Base-by-base conservation (phyloP, 225 moss, liverwort and hornwort genomes). In the Sphagnum tenellum region DNA sequence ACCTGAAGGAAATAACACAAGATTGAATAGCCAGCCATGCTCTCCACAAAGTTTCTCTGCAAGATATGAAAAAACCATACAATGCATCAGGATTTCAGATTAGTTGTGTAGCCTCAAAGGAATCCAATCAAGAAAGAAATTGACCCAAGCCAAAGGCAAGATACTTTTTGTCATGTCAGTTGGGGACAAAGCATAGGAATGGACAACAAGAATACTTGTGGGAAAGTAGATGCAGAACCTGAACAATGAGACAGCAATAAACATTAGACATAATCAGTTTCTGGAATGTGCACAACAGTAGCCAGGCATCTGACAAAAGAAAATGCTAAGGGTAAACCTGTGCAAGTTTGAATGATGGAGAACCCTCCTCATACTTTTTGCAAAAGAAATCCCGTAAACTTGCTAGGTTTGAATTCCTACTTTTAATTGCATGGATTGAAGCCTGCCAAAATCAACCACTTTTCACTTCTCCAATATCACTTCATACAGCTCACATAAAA, bases 1-100 rank as follows among this genome's bases (percentile, higher is more conserved):
- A 98, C 96, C 90, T 98, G 96, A 72, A 98, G 96, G 65, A 92
- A 81, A 59, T 98, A 98, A 72, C 92, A 92, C 56, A 98, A 78
- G 73, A 98, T 90, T 55, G 92, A 98, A 86, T 98, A 98, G 9
- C 96, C 96, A 69, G 96, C 96, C 92, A 98, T 98, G 74, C 96
- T 98, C 75, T 98, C 96, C 77, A 98, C 96, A 76, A 98, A 98
- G 74, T 93, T 93, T 76, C 90, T 98, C 96, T 98, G 96, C 68
- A 70, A 66, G 66, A 67, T 12, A 12, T 12, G 29, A 29, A 29
- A 29, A 29, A 29, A 29, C 29, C 29, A 1, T 29, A 29, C 29
- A 29, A 29, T 29, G 29, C 29, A 29, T 29, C 29, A 29, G 29
- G 29, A 29, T 29, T 29, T 29, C 29, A 29, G 29, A 1, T 29